A percentile compares a stretch with the other conserved stretches of the same genome.
phyloP scores from a whole-genome alignment of 192 early-diverging fungal genomes.

The Cladochytrium replicatum region DNA sequence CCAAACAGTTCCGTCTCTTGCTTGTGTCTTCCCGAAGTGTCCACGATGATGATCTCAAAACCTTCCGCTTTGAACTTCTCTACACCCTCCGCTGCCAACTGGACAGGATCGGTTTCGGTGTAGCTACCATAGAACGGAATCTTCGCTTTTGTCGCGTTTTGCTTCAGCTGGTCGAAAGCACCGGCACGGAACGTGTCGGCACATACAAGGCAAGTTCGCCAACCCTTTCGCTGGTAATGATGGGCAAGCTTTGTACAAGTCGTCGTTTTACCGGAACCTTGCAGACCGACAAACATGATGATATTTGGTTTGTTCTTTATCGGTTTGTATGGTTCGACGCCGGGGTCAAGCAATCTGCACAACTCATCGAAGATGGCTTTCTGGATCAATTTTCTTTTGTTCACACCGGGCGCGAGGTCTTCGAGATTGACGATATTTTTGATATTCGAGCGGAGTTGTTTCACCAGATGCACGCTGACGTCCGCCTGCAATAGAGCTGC shows the following conservation, averaged over 20 bases:
- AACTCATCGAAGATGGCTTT: conserved; percentile 89
- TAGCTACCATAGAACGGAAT: conserved; percentile 94
- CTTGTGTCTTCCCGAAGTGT: conserved; percentile 93
- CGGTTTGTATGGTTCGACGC: conserved; percentile 76
- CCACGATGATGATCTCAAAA: conserved; percentile 97
- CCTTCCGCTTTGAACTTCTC: conserved; percentile 83
- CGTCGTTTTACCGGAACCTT: conserved; percentile 93
- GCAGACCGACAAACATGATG: conserved; percentile 96
- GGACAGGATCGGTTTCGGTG: conserved; percentile 85
- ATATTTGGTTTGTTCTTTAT: conserved; percentile 74
- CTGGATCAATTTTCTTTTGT: conserved; percentile 81
- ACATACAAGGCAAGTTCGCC: conserved; percentile 85
- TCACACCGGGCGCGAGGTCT: conserved; percentile 68
- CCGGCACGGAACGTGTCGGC: conserved; percentile 97
- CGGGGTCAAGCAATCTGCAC: conserved; percentile 67
- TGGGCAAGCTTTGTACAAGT: conserved; percentile 92
- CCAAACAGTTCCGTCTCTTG: conserved; percentile 90
- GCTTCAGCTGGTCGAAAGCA: conserved; percentile 97
- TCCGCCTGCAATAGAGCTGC: conserved; percentile 81
- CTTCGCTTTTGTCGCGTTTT: conserved; percentile 95
- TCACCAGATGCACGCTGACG: conserved; percentile 82
- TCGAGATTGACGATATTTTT: conserved; percentile 71
- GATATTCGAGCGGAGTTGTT: conserved; percentile 74
- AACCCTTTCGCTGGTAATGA: conserved; percentile 88
- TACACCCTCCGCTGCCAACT: conserved; percentile 85